Percentiles rank a stretch among this genome's conserved stretches.
phyloP scores from a whole-genome alignment of 2,329 filamentous ascomycete species.

The Hysterium pulicare region DNA sequence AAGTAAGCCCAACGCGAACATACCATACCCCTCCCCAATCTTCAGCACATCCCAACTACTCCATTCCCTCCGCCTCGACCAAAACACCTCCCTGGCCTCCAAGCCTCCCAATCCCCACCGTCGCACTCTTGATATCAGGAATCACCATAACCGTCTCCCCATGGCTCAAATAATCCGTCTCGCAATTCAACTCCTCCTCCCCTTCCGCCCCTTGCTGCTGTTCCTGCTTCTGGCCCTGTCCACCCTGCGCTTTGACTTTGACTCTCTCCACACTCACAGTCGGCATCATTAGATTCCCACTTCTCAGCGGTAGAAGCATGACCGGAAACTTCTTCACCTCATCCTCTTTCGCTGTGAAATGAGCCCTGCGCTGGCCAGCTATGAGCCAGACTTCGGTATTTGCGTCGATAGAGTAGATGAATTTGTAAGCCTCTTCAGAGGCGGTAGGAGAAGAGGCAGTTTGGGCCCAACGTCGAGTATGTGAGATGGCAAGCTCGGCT shows the following conservation, averaged over 20 bases:
- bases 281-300: slow-evolving; percentile 76
- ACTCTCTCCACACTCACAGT: slow-evolving; percentile 69
- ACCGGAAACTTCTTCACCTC: slow-evolving; percentile 59
- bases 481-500: slow-evolving; percentile 56
- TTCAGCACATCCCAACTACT: background rate
- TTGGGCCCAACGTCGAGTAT: slow-evolving; percentile 54
- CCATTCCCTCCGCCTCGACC: background rate
- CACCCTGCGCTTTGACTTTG: slow-evolving; percentile 25
- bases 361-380: slow-evolving; percentile 74
- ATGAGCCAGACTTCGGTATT: slow-evolving; percentile 77
- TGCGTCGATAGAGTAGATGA: slow-evolving; percentile 77
- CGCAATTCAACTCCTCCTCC: slow-evolving; percentile 52
- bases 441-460: slow-evolving; percentile 25
- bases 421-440: slow-evolving; percentile 58
- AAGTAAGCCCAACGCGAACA: too few relatives aligned
- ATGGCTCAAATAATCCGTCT: slow-evolving; percentile 76
- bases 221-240: slow-evolving; percentile 18
- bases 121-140: slow-evolving; percentile 67
- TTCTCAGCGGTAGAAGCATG: slow-evolving; percentile 73
- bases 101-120: slow-evolving; percentile 17
- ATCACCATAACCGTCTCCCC: slow-evolving; percentile 75
- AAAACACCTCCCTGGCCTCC: slow-evolving; percentile 1
- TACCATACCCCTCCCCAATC: too few relatives aligned
- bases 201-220: slow-evolving; percentile 12
- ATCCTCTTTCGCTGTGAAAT: slow-evolving; percentile 59